Evolutionary conservation across 306 rosid genomes (phyloP), one percentile per base, ranked within the genome.

Genomic region (Purshia tridentata): DNA sequence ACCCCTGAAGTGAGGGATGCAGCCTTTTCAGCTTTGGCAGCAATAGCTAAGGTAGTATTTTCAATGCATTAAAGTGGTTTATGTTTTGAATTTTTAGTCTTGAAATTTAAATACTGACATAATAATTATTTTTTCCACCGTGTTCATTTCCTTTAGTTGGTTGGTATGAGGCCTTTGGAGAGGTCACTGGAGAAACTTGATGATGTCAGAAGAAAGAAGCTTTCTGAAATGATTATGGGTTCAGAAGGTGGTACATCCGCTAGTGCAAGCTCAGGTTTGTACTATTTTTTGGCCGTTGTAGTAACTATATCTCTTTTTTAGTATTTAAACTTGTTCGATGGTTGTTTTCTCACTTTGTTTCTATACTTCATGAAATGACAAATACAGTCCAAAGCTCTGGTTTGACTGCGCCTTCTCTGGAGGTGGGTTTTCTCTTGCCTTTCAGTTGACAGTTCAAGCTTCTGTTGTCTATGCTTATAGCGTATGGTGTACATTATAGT

Each of bases 1-100:
- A 95, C 98, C 65, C 99, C 98, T 14, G 99, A 95, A 0, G 99
- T 95, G 80, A 90, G 99, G 86, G 99, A 95, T 81, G 98, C 99
- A 29, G 90, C 99, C 64, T 95, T 95, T 90, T 92, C 92, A 61
- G 95, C 86, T 72, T 78, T 95, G 81, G 89, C 98, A 10, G 98
- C 92, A 71, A 80, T 90, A 81, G 99, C 98, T n/a, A 95, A 95
- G 98, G 99, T 92, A 80, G 49, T 61, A 53, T 14, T 78, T 72
- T 53, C 18, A 49, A 42, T 72, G 8, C 52, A 8, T 47, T 10
- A 51, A 42, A 19, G n/a, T 42, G 57, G n/a, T 52, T 5, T 42
- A 9, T 58, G 58, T 18, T 51, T 44, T 73, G 55, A 39, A 37
- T 59, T 53, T 40, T 35, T 16, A 57, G 76, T 35, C 41, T 41